Evolutionary conservation across 495 filamentous ascomycete genomes (phyloP), one percentile per base, ranked within the genome.

Genomic region (Trichoderma gamsii): DNA sequence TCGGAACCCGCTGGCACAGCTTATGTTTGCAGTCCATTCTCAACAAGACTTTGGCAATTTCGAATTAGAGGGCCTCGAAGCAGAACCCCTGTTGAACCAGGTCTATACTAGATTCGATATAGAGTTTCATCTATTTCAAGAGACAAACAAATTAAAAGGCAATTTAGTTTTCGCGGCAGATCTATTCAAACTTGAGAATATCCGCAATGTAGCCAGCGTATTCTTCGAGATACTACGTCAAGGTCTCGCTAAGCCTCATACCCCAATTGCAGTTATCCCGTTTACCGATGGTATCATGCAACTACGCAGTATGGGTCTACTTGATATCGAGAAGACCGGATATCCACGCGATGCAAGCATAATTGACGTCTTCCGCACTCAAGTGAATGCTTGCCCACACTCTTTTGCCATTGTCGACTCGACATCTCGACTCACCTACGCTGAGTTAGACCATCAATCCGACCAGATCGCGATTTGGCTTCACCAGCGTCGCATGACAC

Each of bases 31-130:
- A 35, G 21, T 70, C 23, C 69, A 70, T 67, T 70, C 69, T 44
- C 69, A 70, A 51, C 44, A 67, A 44, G 69, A 70, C 69, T 51
- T 70, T 16, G 69, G 69, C 46, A 70, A 67, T 32, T 63, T 70
- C 25, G 51, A 64, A 65, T 56, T 70, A 29, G 65, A 70, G 51
- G 69, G 65, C 41, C 49, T 70, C 0, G 51, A 70, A 64, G 63
- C 51, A 59, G 64, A 70, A 41, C 35, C 64, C 49, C 38, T 70
- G 7, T 35, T 49, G 25, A 67, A 51, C 23, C 15, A 63, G 43
- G 43, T 61, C 41, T 63, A 27, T 27, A 68, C 69, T 38, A 67
- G 69, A 29, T 70, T 68, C 59, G 69, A 70, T 23, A 21, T 70
- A 25, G 69, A 70, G 44, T 68, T 70, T 35, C 69, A 70, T 59